Evolutionary conservation across 1,284 basidiomycete species (phyloP), one percentile per base, ranked within the genome.

Genomic region (Ceratobasidium sp.): DNA sequence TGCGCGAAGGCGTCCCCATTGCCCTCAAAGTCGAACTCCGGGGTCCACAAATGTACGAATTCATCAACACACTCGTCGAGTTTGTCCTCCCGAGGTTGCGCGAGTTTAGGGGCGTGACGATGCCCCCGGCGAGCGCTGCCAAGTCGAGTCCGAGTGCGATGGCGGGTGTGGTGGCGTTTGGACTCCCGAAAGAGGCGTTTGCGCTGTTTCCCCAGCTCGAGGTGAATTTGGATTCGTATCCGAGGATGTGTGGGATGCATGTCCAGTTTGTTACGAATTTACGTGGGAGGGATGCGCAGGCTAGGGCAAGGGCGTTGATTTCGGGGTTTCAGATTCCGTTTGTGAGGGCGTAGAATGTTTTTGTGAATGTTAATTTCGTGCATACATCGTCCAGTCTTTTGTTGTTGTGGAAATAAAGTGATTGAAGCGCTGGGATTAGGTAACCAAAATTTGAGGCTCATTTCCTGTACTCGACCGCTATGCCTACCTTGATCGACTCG

Each of bases 31-130:
- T 98, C 72, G 91, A 93, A 75, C 80, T 99, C 73, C 88, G 87
- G 75, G 96, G 94, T 8, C 89, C 91, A 57, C 87, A 89, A 72
- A 98, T 98, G 90, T 98, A 94, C 82, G 91, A 94, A 75, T 98
- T 99, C 79, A 81, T 99, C 70, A 88, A 90, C 72, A 88, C 87
- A 6, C 86, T 99, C 73, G 87, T 89, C 74, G 95, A 98, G 75
- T 98, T 98, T 77, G 96, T 99, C 60, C 82, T 98, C 25, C 97
- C 96, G 1, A 87, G 96, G 25, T 79, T 98, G 73, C 87, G 96
- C 75, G 95, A 97, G 74, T 99, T 95, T 81, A 83, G 84, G 6
- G 97, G 96, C 27, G 79, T 99, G 71, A 77, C 85, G 2, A 81
- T 95, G 70, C 88, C 92, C 69, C 83, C 91, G 45, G 79, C 86